A percentile compares a stretch with the other conserved stretches of the same genome.
These are phyloP conservation scores for Umbelopsis sp. DNA, from an alignment of 192 early-diverging fungal species.

Conservation along the genomic window DNA sequence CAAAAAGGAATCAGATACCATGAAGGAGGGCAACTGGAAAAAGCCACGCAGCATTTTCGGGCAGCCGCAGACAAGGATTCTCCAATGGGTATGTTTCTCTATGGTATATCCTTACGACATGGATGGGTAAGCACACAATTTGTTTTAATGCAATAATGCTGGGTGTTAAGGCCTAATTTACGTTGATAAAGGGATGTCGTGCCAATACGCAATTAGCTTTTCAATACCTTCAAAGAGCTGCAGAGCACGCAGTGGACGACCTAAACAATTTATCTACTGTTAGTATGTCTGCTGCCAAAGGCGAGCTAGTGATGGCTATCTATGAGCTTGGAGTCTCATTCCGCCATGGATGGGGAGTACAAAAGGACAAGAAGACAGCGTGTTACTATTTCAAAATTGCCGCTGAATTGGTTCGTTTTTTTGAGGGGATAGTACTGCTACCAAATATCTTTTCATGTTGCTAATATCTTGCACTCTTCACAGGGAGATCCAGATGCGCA, in stretches of 20 bases:
- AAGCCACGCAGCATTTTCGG: slow-evolving; percentile 71
- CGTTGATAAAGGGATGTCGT: slow-evolving; percentile 56
- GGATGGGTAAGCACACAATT: slow-evolving; percentile 67
- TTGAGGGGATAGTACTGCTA: background rate
- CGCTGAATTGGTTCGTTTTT: slow-evolving; percentile 52
- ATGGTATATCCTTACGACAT: slow-evolving; percentile 76
- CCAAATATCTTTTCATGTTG: background rate
- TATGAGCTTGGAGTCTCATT: slow-evolving; percentile 80
- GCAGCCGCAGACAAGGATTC: slow-evolving; percentile 64
- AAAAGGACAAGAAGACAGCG: slow-evolving; percentile 69
- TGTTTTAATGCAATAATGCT: background rate
- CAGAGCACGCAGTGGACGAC: slow-evolving; percentile 65
- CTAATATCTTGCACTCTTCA: background rate
- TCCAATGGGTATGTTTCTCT: slow-evolving; percentile 80
- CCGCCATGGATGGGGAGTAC: slow-evolving; percentile 78
- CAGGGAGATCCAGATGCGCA: slow-evolving; percentile 69
- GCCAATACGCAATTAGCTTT: slow-evolving; percentile 70
- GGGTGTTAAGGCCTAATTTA: background rate
- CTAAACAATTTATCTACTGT: slow-evolving; percentile 50
- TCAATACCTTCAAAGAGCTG: slow-evolving; percentile 71
- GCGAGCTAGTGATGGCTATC: slow-evolving; percentile 77
- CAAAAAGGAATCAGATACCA: slow-evolving; percentile 72
- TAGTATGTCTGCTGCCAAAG: slow-evolving; percentile 57
- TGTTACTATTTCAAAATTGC: slow-evolving; percentile 83
- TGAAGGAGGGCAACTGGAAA: slow-evolving; percentile 69